phyloP scores from a whole-genome alignment of 768 basidiomycete species.

The Xerocomus spinulosus region DNA sequence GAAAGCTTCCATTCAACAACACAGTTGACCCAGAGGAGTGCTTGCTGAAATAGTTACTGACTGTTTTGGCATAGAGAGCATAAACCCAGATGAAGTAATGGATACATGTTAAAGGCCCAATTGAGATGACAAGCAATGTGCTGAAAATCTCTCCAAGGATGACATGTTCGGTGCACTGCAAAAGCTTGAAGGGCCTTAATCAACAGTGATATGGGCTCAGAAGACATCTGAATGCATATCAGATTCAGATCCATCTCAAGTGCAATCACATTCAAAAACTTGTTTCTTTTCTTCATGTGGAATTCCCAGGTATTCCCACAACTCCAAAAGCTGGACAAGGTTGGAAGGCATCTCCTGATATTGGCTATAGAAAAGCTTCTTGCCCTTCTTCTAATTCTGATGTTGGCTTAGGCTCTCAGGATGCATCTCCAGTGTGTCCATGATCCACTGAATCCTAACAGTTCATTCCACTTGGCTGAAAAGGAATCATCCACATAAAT shows the following conservation, averaged over 20 bases:
- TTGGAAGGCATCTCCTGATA: neutral
- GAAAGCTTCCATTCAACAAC: neutral
- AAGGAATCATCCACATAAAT: conserved; percentile 31
- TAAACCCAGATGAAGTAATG: conserved; percentile 32
- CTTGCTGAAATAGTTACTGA: conserved; percentile 15
- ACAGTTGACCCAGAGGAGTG: conserved; percentile 2
- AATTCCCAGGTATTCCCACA: conserved; percentile 30
- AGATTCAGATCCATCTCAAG: conserved; percentile 30
- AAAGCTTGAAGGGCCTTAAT: conserved; percentile 12
- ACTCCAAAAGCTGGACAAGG: conserved; percentile 13
- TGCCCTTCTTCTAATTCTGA: neutral
- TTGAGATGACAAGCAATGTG: conserved; percentile 35
- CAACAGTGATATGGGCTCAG: conserved; percentile 13
- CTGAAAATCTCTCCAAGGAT: conserved; percentile 25
- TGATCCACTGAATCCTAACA: no score
- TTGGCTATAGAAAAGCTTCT: neutral
- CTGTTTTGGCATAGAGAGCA: conserved; percentile 35
- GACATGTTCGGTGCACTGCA: neutral
- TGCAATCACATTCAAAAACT: conserved; percentile 21
- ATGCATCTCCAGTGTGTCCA: no score
- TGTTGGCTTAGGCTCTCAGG: no score
- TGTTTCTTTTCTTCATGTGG: conserved; percentile 23
- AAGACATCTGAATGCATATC: conserved; percentile 18
- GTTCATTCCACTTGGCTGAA: no score
- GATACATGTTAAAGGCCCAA: conserved; percentile 40